Conservation (phyloP, 2,329 filamentous ascomycete genomes). For the Pyrenophora graminea region DNA sequence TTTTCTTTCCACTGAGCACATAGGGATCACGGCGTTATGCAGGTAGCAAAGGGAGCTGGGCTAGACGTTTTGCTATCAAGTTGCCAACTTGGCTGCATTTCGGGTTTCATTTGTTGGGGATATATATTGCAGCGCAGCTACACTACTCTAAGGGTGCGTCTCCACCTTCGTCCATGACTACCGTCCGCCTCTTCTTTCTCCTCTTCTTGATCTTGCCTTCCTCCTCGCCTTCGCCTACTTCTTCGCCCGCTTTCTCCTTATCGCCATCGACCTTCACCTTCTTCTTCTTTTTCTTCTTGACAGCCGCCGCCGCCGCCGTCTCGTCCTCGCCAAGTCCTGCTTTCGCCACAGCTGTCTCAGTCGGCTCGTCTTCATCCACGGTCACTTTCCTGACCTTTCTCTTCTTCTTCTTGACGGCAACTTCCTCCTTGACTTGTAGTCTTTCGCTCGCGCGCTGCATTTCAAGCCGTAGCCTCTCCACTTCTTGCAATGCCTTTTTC, state of each 20-base stretch:
- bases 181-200: constrained; percentile 48
- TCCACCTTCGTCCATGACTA: constrained; percentile 37
- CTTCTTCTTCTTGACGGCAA: constrained; percentile 66
- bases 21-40: constrained; percentile 9
- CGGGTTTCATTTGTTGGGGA: constrained; percentile 1
- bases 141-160: constrained; percentile 13
- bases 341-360: constrained; percentile 49
- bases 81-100: background rate
- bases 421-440: constrained; percentile 70
- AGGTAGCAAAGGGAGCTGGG: background rate
- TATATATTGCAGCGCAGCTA: background rate
- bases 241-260: constrained; percentile 16
- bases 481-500: constrained; percentile 83
- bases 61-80: constrained; percentile 1
- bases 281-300: constrained; percentile 51
- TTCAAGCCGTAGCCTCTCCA: constrained; percentile 82
- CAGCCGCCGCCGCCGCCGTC: constrained; percentile 9
- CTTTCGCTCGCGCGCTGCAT: constrained; percentile 84
- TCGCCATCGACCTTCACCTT: constrained; percentile 41
- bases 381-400: constrained; percentile 50
- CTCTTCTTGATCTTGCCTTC: constrained; percentile 47
- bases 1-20: constrained; percentile 1
- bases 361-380: constrained; percentile 61
- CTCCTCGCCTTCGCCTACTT: constrained; percentile 29
- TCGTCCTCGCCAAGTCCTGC: constrained; percentile 18